phyloP scores from a whole-genome alignment of 169 alveolate species.

The Cyclospora cayetanensis region DNA sequence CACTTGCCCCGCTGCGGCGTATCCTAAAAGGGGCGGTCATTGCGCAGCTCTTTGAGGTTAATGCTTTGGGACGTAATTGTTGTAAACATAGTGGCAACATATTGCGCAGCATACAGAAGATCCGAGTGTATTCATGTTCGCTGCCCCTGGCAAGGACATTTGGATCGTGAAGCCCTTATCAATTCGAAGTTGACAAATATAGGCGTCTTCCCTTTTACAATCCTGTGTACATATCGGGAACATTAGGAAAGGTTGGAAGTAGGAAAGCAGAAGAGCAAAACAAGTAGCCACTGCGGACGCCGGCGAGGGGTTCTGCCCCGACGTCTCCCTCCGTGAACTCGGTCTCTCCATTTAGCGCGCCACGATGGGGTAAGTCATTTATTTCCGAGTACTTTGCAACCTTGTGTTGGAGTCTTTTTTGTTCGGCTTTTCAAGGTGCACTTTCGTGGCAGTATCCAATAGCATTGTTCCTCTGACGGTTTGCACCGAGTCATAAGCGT shows the following conservation, averaged over 20 bases:
- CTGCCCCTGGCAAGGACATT: background rate
- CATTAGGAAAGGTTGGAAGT: no score
- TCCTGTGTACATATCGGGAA: no score
- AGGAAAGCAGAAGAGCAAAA: no score
- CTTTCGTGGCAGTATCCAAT: background rate
- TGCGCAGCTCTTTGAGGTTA: background rate
- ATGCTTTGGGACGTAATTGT: background rate
- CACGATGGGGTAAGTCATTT: slow-evolving; percentile 40
- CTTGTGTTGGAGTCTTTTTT: background rate
- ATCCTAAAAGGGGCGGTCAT: background rate
- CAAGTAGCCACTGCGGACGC: background rate
- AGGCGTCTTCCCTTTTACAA: no score
- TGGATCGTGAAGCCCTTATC: background rate
- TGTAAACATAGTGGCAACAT: background rate
- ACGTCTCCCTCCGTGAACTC: background rate
- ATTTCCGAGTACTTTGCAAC: background rate
- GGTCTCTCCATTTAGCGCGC: background rate
- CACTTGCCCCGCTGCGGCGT: background rate
- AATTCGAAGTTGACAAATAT: background rate
- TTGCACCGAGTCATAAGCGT: background rate
- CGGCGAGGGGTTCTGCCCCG: background rate
- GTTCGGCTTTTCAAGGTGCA: background rate
- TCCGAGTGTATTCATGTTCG: background rate
- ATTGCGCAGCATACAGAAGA: background rate
- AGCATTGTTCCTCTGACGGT: background rate